Percentiles rank a stretch among this genome's conserved stretches.
phyloP scores from a whole-genome alignment of 2,329 filamentous ascomycete genomes.

The Cordyceps pruinosa region DNA sequence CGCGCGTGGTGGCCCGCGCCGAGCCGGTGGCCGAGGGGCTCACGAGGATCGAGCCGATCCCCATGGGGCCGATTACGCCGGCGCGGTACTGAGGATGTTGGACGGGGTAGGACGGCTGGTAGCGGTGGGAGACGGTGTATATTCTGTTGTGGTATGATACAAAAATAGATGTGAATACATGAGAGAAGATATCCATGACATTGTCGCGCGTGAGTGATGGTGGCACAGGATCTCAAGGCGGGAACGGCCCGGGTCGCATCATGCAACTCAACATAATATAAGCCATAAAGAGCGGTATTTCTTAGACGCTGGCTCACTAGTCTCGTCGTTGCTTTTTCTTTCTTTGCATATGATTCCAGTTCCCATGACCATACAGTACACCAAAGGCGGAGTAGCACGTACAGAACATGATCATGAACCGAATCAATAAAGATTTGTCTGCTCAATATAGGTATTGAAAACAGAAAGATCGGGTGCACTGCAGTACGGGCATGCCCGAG shows the following conservation, averaged over 20 bases:
- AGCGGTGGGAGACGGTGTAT: background rate
- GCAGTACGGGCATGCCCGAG: background rate
- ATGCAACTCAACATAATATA: too few relatives aligned
- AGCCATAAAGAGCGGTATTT: too few relatives aligned
- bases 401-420: background rate
- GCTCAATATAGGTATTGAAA: too few relatives aligned
- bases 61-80: slow-evolving; percentile 3
- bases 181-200: background rate
- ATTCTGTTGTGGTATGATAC: background rate
- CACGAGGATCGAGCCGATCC: slow-evolving; percentile 5
- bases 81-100: background rate
- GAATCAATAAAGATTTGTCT: background rate
- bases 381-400: background rate
- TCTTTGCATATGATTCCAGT: background rate
- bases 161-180: background rate
- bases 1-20: background rate
- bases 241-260: too few relatives aligned
- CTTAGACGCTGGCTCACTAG: too few relatives aligned
- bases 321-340: too few relatives aligned
- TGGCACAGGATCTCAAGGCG: too few relatives aligned
- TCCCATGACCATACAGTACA: background rate
- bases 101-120: too few relatives aligned
- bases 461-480: background rate
- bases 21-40: background rate
- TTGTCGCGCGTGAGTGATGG: background rate